Evolutionary conservation across 1,284 basidiomycete species (phyloP).

Genomic region (Cutaneotrichosporon dermatis): DNA sequence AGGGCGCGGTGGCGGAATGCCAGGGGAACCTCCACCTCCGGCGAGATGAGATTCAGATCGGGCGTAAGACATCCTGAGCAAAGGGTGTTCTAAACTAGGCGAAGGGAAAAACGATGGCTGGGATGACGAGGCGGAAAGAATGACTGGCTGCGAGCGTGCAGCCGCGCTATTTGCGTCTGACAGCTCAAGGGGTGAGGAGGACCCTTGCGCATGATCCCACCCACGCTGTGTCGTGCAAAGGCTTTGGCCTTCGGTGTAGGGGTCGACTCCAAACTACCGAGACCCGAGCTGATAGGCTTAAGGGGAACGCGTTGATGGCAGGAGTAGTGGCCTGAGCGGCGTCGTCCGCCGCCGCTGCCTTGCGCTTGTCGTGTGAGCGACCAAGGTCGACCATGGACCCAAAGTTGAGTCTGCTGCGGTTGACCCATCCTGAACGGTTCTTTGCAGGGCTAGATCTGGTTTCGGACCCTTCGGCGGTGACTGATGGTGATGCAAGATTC

Average conservation of each 20-base stretch:
- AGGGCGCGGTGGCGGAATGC: conserved; percentile 7
- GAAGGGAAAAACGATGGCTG: conserved; percentile 13
- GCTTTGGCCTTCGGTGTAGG: not conserved
- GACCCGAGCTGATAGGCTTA: not conserved
- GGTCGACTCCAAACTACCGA: not conserved
- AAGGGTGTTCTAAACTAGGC: conserved; percentile 8
- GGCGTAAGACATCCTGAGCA: conserved; percentile 18
- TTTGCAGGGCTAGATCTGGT: not conserved
- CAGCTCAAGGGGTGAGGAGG: conserved; percentile 16
- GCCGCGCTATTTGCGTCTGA: conserved; percentile 1
- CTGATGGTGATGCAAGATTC: not conserved
- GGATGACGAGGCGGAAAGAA: conserved; percentile 8
- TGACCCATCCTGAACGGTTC: conserved; percentile 1
- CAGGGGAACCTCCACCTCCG: not conserved
- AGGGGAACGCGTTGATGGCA: too few relatives aligned
- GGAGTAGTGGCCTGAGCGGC: too few relatives aligned
- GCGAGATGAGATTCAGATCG: conserved; percentile 19
- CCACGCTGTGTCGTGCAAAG: conserved; percentile 9
- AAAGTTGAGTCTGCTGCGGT: conserved; percentile 18
- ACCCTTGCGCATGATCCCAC: conserved; percentile 5
- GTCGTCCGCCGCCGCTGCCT: not conserved
- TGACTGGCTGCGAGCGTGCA: conserved; percentile 13
- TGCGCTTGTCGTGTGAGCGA: conserved; percentile 5
- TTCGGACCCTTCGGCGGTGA: not conserved
- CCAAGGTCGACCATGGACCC: conserved; percentile 20